Conservation (phyloP, 108 stramenopile genomes). For the Schizochytrium sp. region DNA sequence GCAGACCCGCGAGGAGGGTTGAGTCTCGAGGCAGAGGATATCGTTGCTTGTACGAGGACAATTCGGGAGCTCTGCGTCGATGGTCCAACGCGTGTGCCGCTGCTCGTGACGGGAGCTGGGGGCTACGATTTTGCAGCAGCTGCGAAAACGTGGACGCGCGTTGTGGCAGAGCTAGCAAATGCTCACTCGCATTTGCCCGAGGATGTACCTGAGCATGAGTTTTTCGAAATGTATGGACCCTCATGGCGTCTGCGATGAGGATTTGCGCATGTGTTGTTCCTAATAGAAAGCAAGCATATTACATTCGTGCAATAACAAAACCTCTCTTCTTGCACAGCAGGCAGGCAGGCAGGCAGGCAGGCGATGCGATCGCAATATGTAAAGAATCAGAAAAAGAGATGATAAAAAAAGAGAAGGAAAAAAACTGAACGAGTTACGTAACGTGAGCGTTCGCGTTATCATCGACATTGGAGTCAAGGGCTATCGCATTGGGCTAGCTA, state of each 20-base stretch:
- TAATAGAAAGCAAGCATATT: too few relatives aligned
- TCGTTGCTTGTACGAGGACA: not conserved
- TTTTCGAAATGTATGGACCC: not conserved
- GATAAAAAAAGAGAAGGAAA: too few relatives aligned
- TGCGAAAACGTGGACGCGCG: constrained; percentile 4
- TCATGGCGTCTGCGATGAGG: not conserved
- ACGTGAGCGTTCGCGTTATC: too few relatives aligned
- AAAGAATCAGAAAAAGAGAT: too few relatives aligned
- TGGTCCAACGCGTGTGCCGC: not conserved
- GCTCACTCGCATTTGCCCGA: not conserved
- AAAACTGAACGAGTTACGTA: too few relatives aligned
- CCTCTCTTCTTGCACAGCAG: too few relatives aligned
- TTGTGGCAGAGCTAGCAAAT: not conserved
- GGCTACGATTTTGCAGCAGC: not conserved
- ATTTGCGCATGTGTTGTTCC: too few relatives aligned
- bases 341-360: too few relatives aligned
- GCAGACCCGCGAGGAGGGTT: not conserved
- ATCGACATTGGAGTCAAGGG: too few relatives aligned
- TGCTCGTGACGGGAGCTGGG: not conserved
- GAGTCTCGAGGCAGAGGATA: not conserved
- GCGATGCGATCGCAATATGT: too few relatives aligned
- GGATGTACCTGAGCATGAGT: not conserved
- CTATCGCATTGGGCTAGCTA: too few relatives aligned
- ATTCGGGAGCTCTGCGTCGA: not conserved
- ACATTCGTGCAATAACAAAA: too few relatives aligned